Conservation (phyloP, 2,329 filamentous ascomycete genomes). For the Colletotrichum tabaci region DNA sequence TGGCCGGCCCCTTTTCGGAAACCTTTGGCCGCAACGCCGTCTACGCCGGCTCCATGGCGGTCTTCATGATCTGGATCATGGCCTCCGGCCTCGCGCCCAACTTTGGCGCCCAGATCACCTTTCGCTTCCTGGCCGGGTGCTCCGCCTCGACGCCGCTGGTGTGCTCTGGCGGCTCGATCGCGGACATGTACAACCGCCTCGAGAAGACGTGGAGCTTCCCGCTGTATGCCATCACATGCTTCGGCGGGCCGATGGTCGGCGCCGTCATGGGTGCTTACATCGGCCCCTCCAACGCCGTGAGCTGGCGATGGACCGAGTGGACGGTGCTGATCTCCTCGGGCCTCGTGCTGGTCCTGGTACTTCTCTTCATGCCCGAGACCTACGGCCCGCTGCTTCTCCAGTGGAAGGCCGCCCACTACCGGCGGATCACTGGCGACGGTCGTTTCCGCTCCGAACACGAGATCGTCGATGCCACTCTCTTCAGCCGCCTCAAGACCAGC, state of each 20-base stretch:
- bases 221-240: slow-evolving; percentile 63
- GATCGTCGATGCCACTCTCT: slow-evolving; percentile 64
- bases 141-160: slow-evolving; percentile 62
- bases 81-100: slow-evolving; percentile 60
- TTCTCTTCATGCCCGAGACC: slow-evolving; percentile 76
- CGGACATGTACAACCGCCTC: slow-evolving; percentile 55
- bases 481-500: slow-evolving; percentile 65
- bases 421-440: slow-evolving; percentile 73
- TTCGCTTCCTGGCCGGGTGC: slow-evolving; percentile 64
- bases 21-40: slow-evolving; percentile 57
- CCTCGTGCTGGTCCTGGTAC: slow-evolving; percentile 67
- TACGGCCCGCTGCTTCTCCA: slow-evolving; percentile 71
- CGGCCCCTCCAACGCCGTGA: slow-evolving; percentile 66
- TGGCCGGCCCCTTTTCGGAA: slow-evolving; percentile 57
- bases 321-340: slow-evolving; percentile 75
- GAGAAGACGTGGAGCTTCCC: slow-evolving; percentile 55
- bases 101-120: slow-evolving; percentile 59
- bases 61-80: slow-evolving; percentile 63
- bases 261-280: slow-evolving; percentile 73
- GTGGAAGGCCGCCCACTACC: slow-evolving; percentile 71
- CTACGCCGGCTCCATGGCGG: slow-evolving; percentile 55
- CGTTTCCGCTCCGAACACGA: slow-evolving; percentile 76
- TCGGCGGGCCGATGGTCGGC: slow-evolving; percentile 59
- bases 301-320: slow-evolving; percentile 78
- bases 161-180: slow-evolving; percentile 58